Conservation (phyloP, 768 basidiomycete species). For the Megacollybia marginata region DNA sequence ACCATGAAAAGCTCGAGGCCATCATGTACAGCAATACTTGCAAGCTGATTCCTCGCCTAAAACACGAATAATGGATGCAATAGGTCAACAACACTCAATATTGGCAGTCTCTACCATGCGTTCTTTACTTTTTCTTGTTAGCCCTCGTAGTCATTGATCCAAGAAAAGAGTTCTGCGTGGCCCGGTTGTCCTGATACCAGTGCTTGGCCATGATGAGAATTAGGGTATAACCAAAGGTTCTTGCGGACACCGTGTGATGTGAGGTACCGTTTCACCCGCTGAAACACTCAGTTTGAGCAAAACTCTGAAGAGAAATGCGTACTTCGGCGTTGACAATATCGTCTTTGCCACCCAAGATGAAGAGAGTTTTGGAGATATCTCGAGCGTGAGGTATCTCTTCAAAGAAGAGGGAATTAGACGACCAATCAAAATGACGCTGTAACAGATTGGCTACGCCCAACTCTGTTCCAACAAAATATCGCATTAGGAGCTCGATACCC, state of each 20-base stretch:
- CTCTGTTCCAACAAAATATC: slow-evolving; percentile 85
- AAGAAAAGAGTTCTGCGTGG: slow-evolving; percentile 51
- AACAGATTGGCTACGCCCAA: slow-evolving; percentile 83
- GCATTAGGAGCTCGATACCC: slow-evolving; percentile 75
- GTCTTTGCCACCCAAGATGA: slow-evolving; percentile 81
- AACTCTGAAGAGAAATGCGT: slow-evolving; percentile 9
- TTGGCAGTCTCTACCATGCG: too few species aligned
- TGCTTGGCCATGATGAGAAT: slow-evolving; percentile 58
- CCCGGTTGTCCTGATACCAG: slow-evolving; percentile 44
- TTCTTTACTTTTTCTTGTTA: too few species aligned
- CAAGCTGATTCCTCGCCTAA: slow-evolving; percentile 35
- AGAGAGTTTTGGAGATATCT: slow-evolving; percentile 57
- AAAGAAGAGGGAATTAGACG: slow-evolving; percentile 81
- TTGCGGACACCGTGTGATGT: slow-evolving; percentile 65
- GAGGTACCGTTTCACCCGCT: slow-evolving; percentile 73
- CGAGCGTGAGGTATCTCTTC: slow-evolving; percentile 81
- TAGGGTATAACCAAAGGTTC: slow-evolving; percentile 56
- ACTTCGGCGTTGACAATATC: slow-evolving; percentile 72
- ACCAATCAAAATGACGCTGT: slow-evolving; percentile 80
- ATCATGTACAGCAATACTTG: slow-evolving; percentile 46
- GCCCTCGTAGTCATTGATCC: slow-evolving; percentile 30
- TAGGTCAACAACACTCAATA: too few species aligned
- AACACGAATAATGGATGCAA: too few species aligned
- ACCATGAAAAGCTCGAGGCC: slow-evolving; percentile 29
- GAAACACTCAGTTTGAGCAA: not conserved